Base-by-base conservation (phyloP, 2,329 filamentous ascomycete genomes). In the Phyllosticta citribraziliensis region DNA sequence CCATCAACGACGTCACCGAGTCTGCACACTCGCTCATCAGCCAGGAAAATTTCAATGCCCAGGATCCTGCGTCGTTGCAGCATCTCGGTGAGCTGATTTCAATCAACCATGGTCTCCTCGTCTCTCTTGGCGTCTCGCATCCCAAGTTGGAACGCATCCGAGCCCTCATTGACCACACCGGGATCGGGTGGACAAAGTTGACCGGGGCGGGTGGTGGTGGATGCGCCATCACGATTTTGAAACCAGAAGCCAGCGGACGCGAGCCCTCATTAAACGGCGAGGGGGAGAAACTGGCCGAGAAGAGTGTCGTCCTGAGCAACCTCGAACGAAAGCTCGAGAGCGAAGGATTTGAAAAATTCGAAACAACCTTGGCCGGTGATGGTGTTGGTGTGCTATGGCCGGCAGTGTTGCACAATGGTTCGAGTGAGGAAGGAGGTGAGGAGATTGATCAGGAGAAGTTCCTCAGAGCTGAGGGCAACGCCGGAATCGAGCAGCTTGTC, bases 171-270 rank as follows among this genome's bases (percentile, higher is more conserved):
- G 93, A 99, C 66, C 86, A 94, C 67, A 84, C 91, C 61, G 88
- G 88, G 51, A 88, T 97, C 61, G 94, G 94, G 30, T 99, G 92
- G 92, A 97, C 94, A 12, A 99, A 99, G 74, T 82, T 99, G 62
- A 99, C 94, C 0, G 94, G 94, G 35, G 94, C 94, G 1, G 94
- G 94, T 22, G 95, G 94, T 12, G 95, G 94, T 61, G 94, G 94
- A 2, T 97, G 95, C 74, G 93, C 92, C 2, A 97, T 99, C 67
- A 95, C 93, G 0, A 79, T 99, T 3, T 79, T 99, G 56, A 88
- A 87, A 65, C 88, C 89, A 0, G 84, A 83, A 22, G 66, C 67
- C 4, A 60, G 52, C 17, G 66, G 66, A 14, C 64, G 63, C 3
- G 63, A 67, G 8, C 33, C 52, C 5, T 53, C 47, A 47, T 17